phyloP scores from a whole-genome alignment of 148 eudicot species.

The Dysphania ambrosioides region DNA sequence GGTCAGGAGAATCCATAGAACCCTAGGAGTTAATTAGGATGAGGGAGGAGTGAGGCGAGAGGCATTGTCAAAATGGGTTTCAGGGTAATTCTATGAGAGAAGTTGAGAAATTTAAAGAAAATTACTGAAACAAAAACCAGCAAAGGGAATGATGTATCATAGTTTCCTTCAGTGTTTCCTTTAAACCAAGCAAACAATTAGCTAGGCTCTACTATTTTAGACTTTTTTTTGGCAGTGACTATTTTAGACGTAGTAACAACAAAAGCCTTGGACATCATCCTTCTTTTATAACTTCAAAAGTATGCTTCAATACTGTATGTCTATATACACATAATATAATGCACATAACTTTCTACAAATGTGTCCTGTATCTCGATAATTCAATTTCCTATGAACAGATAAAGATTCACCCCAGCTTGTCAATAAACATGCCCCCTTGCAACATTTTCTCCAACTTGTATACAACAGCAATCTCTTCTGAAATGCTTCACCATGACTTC shows the following conservation, averaged over 20 bases:
- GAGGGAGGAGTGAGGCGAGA: background rate
- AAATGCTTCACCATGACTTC: background rate
- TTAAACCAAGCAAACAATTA: background rate
- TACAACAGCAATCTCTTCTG: background rate
- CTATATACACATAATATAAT: background rate
- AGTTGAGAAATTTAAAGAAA: background rate
- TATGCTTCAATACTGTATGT: background rate
- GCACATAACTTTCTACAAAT: background rate
- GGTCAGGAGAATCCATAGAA: too few species aligned
- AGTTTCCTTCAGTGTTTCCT: background rate
- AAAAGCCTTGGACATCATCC: background rate
- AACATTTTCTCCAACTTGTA: background rate
- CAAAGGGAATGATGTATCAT: too few species aligned
- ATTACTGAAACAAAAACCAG: too few species aligned
- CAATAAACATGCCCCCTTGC: background rate
- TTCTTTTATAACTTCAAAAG: background rate
- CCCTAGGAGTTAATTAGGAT: too few species aligned
- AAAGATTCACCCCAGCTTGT: background rate
- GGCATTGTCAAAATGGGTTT: background rate
- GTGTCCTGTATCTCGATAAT: background rate
- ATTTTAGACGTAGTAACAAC: background rate
- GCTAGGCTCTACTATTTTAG: background rate
- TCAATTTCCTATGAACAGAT: too few species aligned
- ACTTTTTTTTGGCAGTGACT: too few species aligned
- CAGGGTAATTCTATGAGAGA: background rate